phyloP scores from a whole-genome alignment of 2,329 filamentous ascomycete genomes.

The Bipolaris gigantea region DNA sequence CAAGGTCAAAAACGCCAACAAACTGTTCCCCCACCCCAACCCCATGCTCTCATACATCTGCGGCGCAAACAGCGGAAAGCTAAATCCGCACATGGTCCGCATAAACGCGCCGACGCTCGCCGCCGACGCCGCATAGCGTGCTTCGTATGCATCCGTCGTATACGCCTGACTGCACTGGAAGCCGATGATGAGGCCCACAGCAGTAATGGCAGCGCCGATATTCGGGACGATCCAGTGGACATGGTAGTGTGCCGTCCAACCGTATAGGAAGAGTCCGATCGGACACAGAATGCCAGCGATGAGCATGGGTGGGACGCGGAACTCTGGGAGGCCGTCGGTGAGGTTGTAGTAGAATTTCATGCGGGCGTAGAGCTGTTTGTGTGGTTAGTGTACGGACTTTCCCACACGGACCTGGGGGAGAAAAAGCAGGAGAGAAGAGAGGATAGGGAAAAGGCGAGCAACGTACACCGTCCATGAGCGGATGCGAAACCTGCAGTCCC shows the following conservation, averaged over 20 bases:
- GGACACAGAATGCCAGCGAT: slow-evolving; percentile 56
- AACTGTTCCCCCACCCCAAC: slow-evolving; percentile 60
- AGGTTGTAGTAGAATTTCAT: slow-evolving; percentile 27
- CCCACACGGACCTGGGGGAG: too few species aligned
- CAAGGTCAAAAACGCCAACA: slow-evolving; percentile 56
- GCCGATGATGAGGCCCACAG: slow-evolving; percentile 52
- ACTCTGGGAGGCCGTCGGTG: slow-evolving; percentile 46
- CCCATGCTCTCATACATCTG: slow-evolving; percentile 61
- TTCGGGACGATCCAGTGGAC: slow-evolving; percentile 61
- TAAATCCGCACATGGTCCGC: slow-evolving; percentile 56
- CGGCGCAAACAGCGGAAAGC: slow-evolving; percentile 60
- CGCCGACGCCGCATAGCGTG: slow-evolving; percentile 47
- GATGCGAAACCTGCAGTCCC: slow-evolving; percentile 45
- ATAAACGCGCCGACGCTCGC: slow-evolving; percentile 64
- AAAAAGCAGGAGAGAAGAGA: too few species aligned
- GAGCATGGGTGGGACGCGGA: slow-evolving; percentile 58
- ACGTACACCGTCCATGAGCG: slow-evolving; percentile 49
- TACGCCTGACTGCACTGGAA: slow-evolving; percentile 66
- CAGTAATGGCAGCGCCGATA: slow-evolving; percentile 55
- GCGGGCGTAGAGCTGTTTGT: slow-evolving; percentile 26
- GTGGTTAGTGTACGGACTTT: too few species aligned
- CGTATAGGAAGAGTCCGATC: slow-evolving; percentile 53
- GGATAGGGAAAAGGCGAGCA: not conserved
- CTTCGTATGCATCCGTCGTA: slow-evolving; percentile 64
- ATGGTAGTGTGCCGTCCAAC: slow-evolving; percentile 57